Conservation (phyloP, 2,329 filamentous ascomycete genomes). For the Botryotinia globosa region DNA sequence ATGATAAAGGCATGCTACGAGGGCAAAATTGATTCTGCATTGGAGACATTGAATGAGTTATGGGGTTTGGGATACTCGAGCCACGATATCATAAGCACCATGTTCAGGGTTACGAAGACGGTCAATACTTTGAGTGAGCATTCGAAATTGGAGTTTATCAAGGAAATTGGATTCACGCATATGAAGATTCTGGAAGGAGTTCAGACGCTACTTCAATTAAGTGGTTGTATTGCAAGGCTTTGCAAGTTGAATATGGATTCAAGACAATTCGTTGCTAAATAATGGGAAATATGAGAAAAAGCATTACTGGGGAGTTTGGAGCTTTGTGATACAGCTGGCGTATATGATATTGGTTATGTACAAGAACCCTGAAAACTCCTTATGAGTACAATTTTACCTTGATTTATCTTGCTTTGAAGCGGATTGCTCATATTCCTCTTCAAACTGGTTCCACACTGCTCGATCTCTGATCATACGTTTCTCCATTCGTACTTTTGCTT, state of each 20-base stretch:
- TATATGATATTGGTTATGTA: slow-evolving; percentile 18
- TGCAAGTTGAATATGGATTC: slow-evolving; percentile 98
- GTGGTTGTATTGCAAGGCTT: slow-evolving; percentile 84
- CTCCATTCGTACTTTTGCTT: slow-evolving; percentile 62
- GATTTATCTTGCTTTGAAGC: slow-evolving; percentile 22
- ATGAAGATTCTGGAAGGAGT: slow-evolving; percentile 99
- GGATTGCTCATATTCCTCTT: slow-evolving; percentile 49
- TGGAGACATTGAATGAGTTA: slow-evolving; percentile 83
- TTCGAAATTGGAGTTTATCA: slow-evolving; percentile 94
- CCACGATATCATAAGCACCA: slow-evolving; percentile 97
- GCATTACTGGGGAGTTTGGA: slow-evolving; percentile 31
- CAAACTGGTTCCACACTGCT: slow-evolving; percentile 66
- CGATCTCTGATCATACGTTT: slow-evolving; percentile 61
- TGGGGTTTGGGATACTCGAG: slow-evolving; percentile 97
- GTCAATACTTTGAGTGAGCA: slow-evolving; percentile 90
- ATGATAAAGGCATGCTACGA: slow-evolving; percentile 98
- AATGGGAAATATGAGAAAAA: slow-evolving; percentile 23
- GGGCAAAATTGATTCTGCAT: slow-evolving; percentile 80
- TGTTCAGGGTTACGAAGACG: slow-evolving; percentile 98
- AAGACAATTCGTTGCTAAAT: slow-evolving; percentile 61
- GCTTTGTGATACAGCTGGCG: slow-evolving; percentile 18
- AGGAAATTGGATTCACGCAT: slow-evolving; percentile 97
- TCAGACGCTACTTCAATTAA: slow-evolving; percentile 89
- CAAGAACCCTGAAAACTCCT: slow-evolving; percentile 6
- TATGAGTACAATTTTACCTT: slow-evolving; percentile 22